Evolutionary conservation across 352 stramenopile genomes (phyloP), one percentile per base, ranked within the genome.

Genomic region (Plasmopara viticola): DNA sequence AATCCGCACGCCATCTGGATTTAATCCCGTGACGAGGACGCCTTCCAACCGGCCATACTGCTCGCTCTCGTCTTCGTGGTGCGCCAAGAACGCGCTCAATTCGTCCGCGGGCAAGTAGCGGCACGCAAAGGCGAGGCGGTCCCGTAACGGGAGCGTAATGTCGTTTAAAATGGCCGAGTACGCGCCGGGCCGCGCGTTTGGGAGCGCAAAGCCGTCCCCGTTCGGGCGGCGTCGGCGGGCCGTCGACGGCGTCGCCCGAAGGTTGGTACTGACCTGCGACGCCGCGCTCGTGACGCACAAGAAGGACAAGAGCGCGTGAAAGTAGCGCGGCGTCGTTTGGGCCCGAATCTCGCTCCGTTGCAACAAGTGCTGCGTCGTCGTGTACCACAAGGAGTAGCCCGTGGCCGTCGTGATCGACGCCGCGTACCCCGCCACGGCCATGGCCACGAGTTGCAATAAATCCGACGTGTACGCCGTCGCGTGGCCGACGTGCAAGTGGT

Each of bases 91-190:
- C 12, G 66, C 60, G 14, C 82, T 65, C 7, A 98, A 66, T n/a
- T 96, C 78, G 14, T 90, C 65, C 7, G 73, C 68, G n/a, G 78
- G 60, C 6, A 97, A 61, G 53, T 94, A 97, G 0, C 87, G 83
- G 55, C 87, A 97, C 5, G 90, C 87, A 66, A 98, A 97, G 6
- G 81, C 93, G 28, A 97, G 64, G 17, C 90, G 72, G 62, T 98
- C 93, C 42, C 81, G 87, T 31, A 97, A 68, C 33, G 81, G 83
- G 9, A 98, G 67, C 7, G 77, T 84, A 20, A 78, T 62, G 58
- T 97, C 81, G 47, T 93, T 73, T 13, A 98, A 72, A 62, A 97
- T 95, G 6, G 74, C 64, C 0, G 72, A 68, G 47, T 87, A 95
- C 6, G 70, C 62, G 10, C 70, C 66, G 55, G 60, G 66, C 15